Conservation (phyloP, 2,329 filamentous ascomycete species). For the Apiospora aurea region DNA sequence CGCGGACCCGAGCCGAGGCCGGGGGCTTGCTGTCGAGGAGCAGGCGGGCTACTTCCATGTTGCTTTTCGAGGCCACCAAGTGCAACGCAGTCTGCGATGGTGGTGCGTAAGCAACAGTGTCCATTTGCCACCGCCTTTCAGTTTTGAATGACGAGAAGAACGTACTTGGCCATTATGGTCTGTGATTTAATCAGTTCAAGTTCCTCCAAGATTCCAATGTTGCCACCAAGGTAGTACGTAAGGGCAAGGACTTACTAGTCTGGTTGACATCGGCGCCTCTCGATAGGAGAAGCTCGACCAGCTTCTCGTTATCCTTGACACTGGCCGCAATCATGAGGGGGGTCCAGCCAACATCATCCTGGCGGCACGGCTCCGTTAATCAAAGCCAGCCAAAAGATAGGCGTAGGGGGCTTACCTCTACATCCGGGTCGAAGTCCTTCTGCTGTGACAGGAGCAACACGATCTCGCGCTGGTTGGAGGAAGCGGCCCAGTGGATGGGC, state of each 20-base stretch:
- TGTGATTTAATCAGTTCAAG: constrained; percentile 39
- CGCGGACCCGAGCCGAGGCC: constrained; percentile 80
- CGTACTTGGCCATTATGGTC: constrained; percentile 70
- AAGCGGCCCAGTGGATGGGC: constrained; percentile 92
- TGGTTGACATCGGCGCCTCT: constrained; percentile 76
- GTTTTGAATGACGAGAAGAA: not conserved
- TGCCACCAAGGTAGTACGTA: not conserved
- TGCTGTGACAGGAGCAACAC: constrained; percentile 73
- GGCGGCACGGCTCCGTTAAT: not conserved
- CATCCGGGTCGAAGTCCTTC: constrained; percentile 83
- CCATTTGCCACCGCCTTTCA: not conserved
- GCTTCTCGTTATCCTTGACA: constrained; percentile 72
- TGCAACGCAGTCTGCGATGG: constrained; percentile 81
- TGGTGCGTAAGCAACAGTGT: not conserved
- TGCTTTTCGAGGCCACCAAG: constrained; percentile 89
- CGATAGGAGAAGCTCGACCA: constrained; percentile 71
- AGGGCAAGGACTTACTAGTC: constrained; percentile 60
- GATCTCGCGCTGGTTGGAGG: constrained; percentile 80
- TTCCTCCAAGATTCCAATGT: not conserved
- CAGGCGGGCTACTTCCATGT: constrained; percentile 79
- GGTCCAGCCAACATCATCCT: constrained; percentile 84
- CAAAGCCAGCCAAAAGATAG: not conserved
- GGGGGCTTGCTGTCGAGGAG: constrained; percentile 74
- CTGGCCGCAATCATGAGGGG: constrained; percentile 84
- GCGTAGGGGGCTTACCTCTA: constrained; percentile 62